Evolutionary conservation across 345 rosid genomes (phyloP).

Genomic region (Cardiospermum halicacabum): DNA sequence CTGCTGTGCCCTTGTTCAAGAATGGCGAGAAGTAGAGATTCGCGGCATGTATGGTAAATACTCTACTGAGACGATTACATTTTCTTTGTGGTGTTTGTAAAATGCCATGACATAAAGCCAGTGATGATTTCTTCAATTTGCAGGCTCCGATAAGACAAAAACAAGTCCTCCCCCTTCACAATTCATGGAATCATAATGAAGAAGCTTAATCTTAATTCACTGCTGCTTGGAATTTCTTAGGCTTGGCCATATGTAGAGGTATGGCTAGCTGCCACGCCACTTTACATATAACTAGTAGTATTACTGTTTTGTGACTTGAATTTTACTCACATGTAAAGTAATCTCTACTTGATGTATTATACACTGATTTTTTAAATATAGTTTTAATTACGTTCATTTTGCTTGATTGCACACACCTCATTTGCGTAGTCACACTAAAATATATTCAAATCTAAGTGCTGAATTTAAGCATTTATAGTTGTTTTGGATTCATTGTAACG

Average conservation of each 20-base stretch:
- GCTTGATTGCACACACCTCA: not conserved
- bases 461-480: not conserved
- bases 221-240: slow-evolving; percentile 11
- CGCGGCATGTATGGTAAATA: slow-evolving; percentile 68
- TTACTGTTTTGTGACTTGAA: slow-evolving; percentile 8
- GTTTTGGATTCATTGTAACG: not conserved
- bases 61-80: not conserved
- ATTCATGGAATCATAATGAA: slow-evolving; percentile 67
- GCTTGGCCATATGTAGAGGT: slow-evolving; percentile 6
- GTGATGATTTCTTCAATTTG: slow-evolving; percentile 9
- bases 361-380: slow-evolving; percentile 15
- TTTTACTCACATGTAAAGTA: slow-evolving; percentile 25
- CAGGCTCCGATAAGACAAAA: slow-evolving; percentile 78
- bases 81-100: not conserved
- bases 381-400: slow-evolving; percentile 14
- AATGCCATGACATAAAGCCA: not conserved
- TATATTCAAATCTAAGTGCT: too few relatives aligned
- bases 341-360: slow-evolving; percentile 22
- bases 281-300: slow-evolving; percentile 13
- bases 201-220: not conserved
- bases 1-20: slow-evolving; percentile 99
- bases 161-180: slow-evolving; percentile 76
- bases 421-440: not conserved
- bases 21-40: slow-evolving; percentile 90
- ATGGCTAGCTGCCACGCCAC: slow-evolving; percentile 16